phyloP scores from a whole-genome alignment of 1,284 basidiomycete species.

The Malassezia globosa region DNA sequence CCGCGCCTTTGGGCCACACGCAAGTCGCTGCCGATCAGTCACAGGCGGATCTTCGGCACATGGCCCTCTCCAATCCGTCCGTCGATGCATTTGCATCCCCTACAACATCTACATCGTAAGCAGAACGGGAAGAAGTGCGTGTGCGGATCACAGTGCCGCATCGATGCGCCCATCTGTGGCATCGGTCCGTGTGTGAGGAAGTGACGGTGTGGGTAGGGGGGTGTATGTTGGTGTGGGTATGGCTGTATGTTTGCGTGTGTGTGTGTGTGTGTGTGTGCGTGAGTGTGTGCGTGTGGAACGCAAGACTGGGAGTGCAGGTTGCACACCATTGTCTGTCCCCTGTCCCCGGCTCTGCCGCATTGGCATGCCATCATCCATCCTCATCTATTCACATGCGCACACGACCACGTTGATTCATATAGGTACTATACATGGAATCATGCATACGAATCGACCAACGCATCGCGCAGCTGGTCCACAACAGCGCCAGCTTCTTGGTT shows the following conservation, averaged over 20 bases:
- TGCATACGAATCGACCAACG: slow-evolving; percentile 44
- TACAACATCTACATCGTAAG: not conserved
- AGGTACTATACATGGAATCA: slow-evolving; percentile 11
- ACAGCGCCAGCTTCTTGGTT: slow-evolving; percentile 29
- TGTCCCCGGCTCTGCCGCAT: no score
- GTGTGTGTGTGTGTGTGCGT: no score
- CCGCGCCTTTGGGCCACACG: slow-evolving; percentile 1
- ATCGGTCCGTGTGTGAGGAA: no score
- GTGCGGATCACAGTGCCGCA: no score
- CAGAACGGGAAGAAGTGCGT: not conserved
- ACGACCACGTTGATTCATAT: no score
- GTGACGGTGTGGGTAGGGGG: no score
- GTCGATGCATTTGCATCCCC: slow-evolving; percentile 3
- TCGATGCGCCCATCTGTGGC: no score
- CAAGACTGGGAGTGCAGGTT: not conserved
- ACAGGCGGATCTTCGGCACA: slow-evolving; percentile 8
- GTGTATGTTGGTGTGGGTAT: no score
- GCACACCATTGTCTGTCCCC: not conserved
- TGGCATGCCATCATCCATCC: no score
- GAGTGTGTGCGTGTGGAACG: no score
- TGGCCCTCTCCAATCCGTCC: slow-evolving; percentile 5
- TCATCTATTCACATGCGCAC: no score
- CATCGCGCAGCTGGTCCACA: slow-evolving; percentile 41
- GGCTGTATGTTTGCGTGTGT: no score
- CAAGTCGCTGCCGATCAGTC: not conserved